These are phyloP conservation scores for Saturnispora silvae DNA, from an alignment of 805 yeast species.

Conservation along the genomic window DNA sequence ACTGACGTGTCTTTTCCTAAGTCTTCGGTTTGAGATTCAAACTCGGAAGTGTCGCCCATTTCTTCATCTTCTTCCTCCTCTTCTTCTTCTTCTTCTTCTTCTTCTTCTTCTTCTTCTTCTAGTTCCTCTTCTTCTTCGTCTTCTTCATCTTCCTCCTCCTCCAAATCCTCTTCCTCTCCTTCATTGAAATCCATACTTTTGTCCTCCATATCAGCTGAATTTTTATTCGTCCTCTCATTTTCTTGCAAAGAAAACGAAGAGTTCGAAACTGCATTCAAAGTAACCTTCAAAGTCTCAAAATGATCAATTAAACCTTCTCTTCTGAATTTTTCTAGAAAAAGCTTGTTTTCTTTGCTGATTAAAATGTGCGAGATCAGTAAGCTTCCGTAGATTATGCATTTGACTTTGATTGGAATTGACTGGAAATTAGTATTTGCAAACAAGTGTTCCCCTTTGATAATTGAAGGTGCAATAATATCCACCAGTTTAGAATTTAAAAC, in stretches of 20 bases:
- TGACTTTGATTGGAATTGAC: background rate
- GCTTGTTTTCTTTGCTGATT: conserved; percentile 32
- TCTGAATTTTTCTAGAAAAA: conserved; percentile 40
- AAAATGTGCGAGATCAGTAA: conserved; percentile 37
- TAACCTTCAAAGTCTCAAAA: conserved; percentile 23
- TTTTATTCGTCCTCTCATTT: background rate
- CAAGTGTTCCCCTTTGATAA: conserved; percentile 38
- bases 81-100: conserved; percentile 19
- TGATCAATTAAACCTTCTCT: conserved; percentile 66
- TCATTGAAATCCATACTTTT: conserved; percentile 14
- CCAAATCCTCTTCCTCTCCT: conserved; percentile 7
- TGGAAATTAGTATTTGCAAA: background rate
- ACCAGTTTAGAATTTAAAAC: conserved; percentile 31
- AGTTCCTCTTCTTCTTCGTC: conserved; percentile 16
- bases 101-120: conserved; percentile 18
- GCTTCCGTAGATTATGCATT: conserved; percentile 36
- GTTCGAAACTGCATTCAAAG: conserved; percentile 14
- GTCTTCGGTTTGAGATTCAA: conserved; percentile 7
- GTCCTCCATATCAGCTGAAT: conserved; percentile 12
- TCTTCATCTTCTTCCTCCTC: conserved; percentile 18
- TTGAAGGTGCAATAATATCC: conserved; percentile 46
- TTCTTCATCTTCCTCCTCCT: conserved; percentile 16
- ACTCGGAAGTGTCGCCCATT: background rate
- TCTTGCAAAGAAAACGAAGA: background rate
- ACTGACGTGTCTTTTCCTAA: conserved; percentile 17